A percentile compares a stretch with the other conserved stretches of the same genome.
Evolutionary conservation across 768 basidiomycete genomes (phyloP).

Genomic region (Naematelia encephala): DNA sequence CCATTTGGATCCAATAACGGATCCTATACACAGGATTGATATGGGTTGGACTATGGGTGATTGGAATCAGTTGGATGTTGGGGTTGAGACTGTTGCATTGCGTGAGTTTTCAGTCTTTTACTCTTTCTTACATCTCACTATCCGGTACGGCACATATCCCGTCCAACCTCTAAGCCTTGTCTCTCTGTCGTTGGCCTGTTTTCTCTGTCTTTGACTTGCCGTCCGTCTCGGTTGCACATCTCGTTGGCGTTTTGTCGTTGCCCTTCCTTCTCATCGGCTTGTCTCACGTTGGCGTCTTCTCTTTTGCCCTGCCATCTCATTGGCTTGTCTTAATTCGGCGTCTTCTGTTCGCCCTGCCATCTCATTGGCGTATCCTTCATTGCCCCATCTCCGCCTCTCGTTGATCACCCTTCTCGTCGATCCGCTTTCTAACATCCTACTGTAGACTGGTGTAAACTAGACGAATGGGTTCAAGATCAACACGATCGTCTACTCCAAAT

Average conservation of each 20-base stretch:
- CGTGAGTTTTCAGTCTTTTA: constrained; percentile 45
- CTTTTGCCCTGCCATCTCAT: background rate
- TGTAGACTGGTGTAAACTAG: constrained; percentile 49
- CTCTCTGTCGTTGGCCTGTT: background rate
- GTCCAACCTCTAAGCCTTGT: too few species aligned
- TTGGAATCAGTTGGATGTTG: constrained; percentile 50
- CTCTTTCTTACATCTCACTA: background rate
- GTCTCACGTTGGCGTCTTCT: background rate
- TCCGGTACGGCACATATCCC: too few species aligned
- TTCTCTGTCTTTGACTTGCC: background rate
- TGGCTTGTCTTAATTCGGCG: background rate
- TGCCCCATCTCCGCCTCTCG: background rate
- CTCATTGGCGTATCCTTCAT: background rate
- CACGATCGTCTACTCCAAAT: constrained; percentile 35
- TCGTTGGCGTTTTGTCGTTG: background rate
- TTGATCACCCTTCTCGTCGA: background rate
- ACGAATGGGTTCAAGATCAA: constrained; percentile 50
- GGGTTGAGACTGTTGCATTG: constrained; percentile 46
- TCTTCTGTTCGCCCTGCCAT: background rate
- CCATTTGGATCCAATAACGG: constrained; percentile 48
- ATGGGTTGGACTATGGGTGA: constrained; percentile 52
- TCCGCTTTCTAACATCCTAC: background rate
- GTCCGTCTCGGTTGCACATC: background rate
- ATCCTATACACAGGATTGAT: constrained; percentile 49
- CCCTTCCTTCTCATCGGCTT: background rate